Percentiles rank a stretch among this genome's conserved stretches.
phyloP scores from a whole-genome alignment of 495 filamentous ascomycete genomes.

The Penicillium parvum region DNA sequence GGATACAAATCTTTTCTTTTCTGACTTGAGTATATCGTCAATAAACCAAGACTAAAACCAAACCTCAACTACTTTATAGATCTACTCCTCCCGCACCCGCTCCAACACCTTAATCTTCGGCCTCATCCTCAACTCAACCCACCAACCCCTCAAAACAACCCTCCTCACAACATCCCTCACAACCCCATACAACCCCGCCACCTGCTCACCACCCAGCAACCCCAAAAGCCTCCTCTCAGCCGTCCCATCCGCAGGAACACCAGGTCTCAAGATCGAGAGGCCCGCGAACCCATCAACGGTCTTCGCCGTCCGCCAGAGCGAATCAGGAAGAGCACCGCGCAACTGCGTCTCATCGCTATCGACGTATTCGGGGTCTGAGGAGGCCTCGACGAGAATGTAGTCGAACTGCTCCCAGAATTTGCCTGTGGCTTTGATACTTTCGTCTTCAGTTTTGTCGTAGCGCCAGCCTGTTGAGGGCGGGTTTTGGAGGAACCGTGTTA shows the following conservation, averaged over 20 bases:
- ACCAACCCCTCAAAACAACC: conserved; percentile 35
- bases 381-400: conserved; percentile 69
- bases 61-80: too few relatives aligned
- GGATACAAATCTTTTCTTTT: neutral
- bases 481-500: conserved; percentile 75
- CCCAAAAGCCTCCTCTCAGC: conserved; percentile 29
- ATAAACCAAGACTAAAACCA: too few relatives aligned
- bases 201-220: conserved; percentile 16
- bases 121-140: conserved; percentile 40
- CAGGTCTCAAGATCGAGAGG: conserved; percentile 58
- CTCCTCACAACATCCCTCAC: conserved; percentile 20
- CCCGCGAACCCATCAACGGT: conserved; percentile 69
- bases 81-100: conserved; percentile 8
- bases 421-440: conserved; percentile 48
- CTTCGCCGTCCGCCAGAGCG: conserved; percentile 65
- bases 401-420: conserved; percentile 80
- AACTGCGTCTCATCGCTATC: conserved; percentile 20
- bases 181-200: conserved; percentile 19
- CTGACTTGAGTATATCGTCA: neutral
- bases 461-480: conserved; percentile 32
- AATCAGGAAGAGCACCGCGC: conserved; percentile 9
- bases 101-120: conserved; percentile 36
- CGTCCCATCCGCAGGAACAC: conserved; percentile 28
- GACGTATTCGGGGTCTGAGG: conserved; percentile 26
- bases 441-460: conserved; percentile 54